Conservation (phyloP, 352 stramenopile species). For the Globisporangium abappressorium region DNA sequence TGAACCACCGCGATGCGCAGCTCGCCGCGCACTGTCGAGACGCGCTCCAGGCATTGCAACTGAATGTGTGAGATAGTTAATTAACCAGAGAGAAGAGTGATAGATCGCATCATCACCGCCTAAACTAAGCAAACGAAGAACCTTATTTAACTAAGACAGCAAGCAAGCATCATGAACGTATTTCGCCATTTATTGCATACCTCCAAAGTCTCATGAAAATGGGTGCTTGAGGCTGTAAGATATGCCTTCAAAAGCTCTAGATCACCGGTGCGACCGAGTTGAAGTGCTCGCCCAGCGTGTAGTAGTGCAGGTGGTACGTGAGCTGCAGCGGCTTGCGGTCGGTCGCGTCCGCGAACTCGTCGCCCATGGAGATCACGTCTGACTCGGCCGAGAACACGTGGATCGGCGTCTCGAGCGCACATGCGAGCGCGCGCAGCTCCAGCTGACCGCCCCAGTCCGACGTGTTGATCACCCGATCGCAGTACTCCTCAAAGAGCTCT, state of each 20-base stretch:
- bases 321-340: slow-evolving; percentile 83
- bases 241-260: background rate
- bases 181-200: background rate
- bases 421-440: slow-evolving; percentile 92
- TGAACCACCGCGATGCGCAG: slow-evolving; percentile 62
- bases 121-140: slow-evolving; percentile 21
- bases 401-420: slow-evolving; percentile 85
- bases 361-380: slow-evolving; percentile 88
- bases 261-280: slow-evolving; percentile 87
- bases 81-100: background rate
- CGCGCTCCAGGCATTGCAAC: slow-evolving; percentile 38
- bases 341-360: slow-evolving; percentile 62
- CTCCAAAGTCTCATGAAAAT: background rate
- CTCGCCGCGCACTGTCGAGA: slow-evolving; percentile 54
- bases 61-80: slow-evolving; percentile 13
- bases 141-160: slow-evolving; percentile 4
- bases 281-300: slow-evolving; percentile 98
- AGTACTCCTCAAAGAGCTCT: slow-evolving; percentile 91
- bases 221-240: background rate
- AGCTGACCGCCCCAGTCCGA: slow-evolving; percentile 97
- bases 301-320: slow-evolving; percentile 97
- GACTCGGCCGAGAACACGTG: slow-evolving; percentile 90
- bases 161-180: slow-evolving; percentile 1
- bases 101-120: background rate
- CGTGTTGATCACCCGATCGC: slow-evolving; percentile 84